Base-by-base conservation (phyloP, 768 basidiomycete species). In the Lactifluus piperatus region DNA sequence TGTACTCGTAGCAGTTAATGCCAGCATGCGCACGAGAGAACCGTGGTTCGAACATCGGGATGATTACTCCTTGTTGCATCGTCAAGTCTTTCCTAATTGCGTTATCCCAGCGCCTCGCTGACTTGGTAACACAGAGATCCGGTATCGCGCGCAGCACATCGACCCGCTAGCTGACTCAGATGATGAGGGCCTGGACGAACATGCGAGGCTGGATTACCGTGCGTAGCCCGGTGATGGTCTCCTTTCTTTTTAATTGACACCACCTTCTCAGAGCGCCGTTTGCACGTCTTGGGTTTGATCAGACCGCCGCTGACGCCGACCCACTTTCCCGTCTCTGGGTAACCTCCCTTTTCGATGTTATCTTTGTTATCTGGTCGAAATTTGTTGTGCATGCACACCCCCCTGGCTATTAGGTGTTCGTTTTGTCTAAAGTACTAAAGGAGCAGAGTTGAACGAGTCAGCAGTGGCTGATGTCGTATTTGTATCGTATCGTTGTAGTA, bases 131-230 rank as follows among this genome's bases (percentile, higher is more conserved):
- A 22, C 72, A 91, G 88, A 90, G 58, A 86, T 88, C 7, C 90
- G 86, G 86, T 81, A 85, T 65, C 72, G 81, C 32, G 77, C 83
- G 29, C 77, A 76, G 39, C 80, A 78, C 27, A 76, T 77, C 36
- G 86, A 90, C 67, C 84, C 87, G 16, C 73, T 89, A 16, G 74
- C 72, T 13, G 86, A 88, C 71, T 88, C 88, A 13, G 88, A 90
- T 64, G 85, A 85, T 39, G 88, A 91, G 66, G 70, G 76, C 56
- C 74, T 76, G 55, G 85, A 88, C 58, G 82, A 86, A 57, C 74
- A 86, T 63, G 74, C 79, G 47, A 77, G 80, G 44, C 68, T 76
- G 50, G 87, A 91, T 64, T 88, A 88, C 66, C 75, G 88, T 86
- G 66, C 66, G 85, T 68, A 26, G 10, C 37, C 47, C 5, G 4